Percentiles rank a stretch among this genome's conserved stretches.
Conservation (phyloP, 768 basidiomycete species). For the Amanita phalloides region DNA sequence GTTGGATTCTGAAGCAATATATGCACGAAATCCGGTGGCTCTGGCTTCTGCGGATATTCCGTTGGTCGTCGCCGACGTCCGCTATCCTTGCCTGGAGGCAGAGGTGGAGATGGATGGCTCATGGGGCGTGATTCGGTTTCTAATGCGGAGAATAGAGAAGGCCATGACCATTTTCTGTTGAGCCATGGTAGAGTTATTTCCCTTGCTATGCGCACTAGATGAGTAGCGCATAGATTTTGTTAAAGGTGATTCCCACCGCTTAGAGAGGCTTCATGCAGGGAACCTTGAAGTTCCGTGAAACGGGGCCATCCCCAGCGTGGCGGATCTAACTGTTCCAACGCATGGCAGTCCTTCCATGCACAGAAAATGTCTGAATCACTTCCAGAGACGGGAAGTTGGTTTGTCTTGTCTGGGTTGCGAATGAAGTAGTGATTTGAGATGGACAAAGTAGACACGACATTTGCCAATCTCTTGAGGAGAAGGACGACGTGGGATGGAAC, state of each 20-base stretch:
- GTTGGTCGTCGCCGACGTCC: slow-evolving; percentile 4
- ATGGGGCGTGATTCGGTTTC: slow-evolving; percentile 4
- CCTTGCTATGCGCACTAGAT: slow-evolving; percentile 2
- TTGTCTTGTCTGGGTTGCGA: slow-evolving; percentile 15
- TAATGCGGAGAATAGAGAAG: slow-evolving; percentile 6
- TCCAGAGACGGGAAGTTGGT: slow-evolving; percentile 1
- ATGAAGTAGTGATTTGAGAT: slow-evolving; percentile 55
- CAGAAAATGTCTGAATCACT: not conserved
- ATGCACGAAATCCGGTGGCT: slow-evolving; percentile 45
- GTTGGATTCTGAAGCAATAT: slow-evolving; percentile 66
- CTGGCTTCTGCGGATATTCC: slow-evolving; percentile 12
- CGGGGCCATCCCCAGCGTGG: slow-evolving; percentile 11
- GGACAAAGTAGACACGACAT: slow-evolving; percentile 59
- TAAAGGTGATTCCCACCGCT: not conserved
- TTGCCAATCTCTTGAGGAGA: slow-evolving; percentile 54
- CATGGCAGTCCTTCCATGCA: not conserved
- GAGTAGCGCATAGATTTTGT: not conserved
- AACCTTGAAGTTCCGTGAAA: not conserved
- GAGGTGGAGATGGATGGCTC: not conserved
- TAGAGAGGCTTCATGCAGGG: not conserved
- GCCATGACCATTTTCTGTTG: slow-evolving; percentile 17
- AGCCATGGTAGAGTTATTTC: slow-evolving; percentile 12
- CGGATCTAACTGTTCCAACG: slow-evolving; percentile 21
- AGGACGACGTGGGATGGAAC: slow-evolving; percentile 51
- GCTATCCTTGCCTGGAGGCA: not conserved